These are phyloP conservation scores for Westerdykella sp. DNA, from an alignment of 2,329 filamentous ascomycete species.

Conservation along the genomic window DNA sequence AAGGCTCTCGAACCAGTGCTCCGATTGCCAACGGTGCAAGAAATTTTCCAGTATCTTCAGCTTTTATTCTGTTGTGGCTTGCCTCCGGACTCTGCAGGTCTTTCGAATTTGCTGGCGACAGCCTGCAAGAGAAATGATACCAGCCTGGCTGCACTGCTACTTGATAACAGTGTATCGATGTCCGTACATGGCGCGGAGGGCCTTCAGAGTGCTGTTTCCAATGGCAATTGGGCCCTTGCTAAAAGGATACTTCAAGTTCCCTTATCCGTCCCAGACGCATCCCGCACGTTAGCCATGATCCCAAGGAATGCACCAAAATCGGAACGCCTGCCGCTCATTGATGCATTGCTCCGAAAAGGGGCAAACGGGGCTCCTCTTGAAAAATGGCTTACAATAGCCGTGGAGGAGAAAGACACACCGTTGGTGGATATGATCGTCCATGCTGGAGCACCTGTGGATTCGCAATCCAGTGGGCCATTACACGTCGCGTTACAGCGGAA, in stretches of 20 bases:
- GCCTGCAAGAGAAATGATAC: slow-evolving; percentile 25
- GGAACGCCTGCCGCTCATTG: slow-evolving; percentile 23
- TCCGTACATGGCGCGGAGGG: slow-evolving; percentile 26
- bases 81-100: slow-evolving; percentile 18
- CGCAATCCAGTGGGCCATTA: slow-evolving; percentile 14
- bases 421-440: slow-evolving; percentile 25
- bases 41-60: slow-evolving; percentile 26
- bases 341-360: slow-evolving; percentile 21
- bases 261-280: slow-evolving; percentile 24
- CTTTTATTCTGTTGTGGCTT: slow-evolving; percentile 32
- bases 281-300: slow-evolving; percentile 19
- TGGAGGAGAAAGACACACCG: slow-evolving; percentile 24
- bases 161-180: slow-evolving; percentile 26
- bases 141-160: slow-evolving; percentile 25
- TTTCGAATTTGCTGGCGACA: slow-evolving; percentile 25
- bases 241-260: slow-evolving; percentile 21
- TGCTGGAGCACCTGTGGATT: slow-evolving; percentile 20
- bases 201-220: slow-evolving; percentile 20
- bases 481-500: slow-evolving; percentile 19
- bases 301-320: slow-evolving; percentile 13
- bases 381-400: slow-evolving; percentile 22
- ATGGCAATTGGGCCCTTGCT: slow-evolving; percentile 25
- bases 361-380: slow-evolving; percentile 23
- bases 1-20: slow-evolving; percentile 25
- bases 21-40: slow-evolving; percentile 21